phyloP scores from a whole-genome alignment of 1,139 yeast species.

The Geotrichum citri-aurantii region DNA sequence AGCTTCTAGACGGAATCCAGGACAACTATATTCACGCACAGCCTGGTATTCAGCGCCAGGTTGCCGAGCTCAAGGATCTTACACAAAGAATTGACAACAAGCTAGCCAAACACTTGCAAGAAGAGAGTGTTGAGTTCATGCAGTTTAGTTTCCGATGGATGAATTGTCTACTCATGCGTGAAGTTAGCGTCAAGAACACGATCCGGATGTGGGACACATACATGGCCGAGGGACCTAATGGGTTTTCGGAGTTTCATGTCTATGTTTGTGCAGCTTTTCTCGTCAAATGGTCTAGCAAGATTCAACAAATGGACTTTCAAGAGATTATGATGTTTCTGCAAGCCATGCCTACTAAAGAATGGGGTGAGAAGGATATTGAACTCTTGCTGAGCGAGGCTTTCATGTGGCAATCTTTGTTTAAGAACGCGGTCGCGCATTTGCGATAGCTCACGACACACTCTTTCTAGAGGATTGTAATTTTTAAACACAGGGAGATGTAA shows the following conservation, averaged over 20 bases:
- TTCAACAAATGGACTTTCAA: constrained; percentile 88
- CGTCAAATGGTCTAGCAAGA: constrained; percentile 73
- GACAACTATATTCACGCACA: constrained; percentile 97
- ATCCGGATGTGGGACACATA: constrained; percentile 98
- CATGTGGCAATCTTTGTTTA: constrained; percentile 91
- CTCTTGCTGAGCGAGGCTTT: constrained; percentile 90
- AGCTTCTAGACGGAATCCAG: constrained; percentile 86
- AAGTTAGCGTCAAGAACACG: constrained; percentile 67
- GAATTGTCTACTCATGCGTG: constrained; percentile 96
- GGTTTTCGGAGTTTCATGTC: constrained; percentile 88
- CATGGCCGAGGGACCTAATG: constrained; percentile 78
- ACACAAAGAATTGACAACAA: constrained; percentile 74
- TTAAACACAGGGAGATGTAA: not conserved
- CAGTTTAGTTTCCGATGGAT: constrained; percentile 98
- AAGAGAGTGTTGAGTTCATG: constrained; percentile 81
- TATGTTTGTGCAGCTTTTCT: constrained; percentile 98
- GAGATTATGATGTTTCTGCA: constrained; percentile 88
- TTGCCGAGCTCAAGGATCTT: constrained; percentile 67
- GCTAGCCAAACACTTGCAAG: constrained; percentile 65
- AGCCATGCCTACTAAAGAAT: constrained; percentile 73
- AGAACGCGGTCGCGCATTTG: constrained; percentile 64
- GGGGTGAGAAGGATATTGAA: constrained; percentile 91
- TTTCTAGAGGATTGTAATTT: not conserved
- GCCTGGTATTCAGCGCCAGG: constrained; percentile 94
- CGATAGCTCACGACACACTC: constrained; percentile 7